Evolutionary conservation across 352 stramenopile species (phyloP).

Genomic region (Phytophthora chlamydospora): DNA sequence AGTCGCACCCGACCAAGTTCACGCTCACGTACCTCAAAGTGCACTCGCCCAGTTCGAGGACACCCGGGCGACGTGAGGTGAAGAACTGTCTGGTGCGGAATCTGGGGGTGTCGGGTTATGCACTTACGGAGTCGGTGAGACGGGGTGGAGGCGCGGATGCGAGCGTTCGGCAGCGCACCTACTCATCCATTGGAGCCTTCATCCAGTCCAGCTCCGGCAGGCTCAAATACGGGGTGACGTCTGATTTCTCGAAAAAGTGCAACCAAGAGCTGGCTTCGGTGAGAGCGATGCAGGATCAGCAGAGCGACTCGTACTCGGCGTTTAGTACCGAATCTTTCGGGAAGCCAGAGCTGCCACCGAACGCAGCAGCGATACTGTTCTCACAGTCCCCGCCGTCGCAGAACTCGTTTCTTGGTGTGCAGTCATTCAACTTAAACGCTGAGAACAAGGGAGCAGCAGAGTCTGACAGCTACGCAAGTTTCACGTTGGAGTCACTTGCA

Average conservation of each 20-base stretch:
- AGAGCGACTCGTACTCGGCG: constrained; percentile 65
- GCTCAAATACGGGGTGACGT: constrained; percentile 68
- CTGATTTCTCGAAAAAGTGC: constrained; percentile 53
- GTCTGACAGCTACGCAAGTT: constrained; percentile 53
- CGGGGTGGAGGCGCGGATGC: constrained; percentile 10
- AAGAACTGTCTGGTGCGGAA: constrained; percentile 82
- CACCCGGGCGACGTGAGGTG: constrained; percentile 53
- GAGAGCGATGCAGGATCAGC: constrained; percentile 48
- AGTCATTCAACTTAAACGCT: neutral
- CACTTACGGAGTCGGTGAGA: constrained; percentile 49
- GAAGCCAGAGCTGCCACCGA: constrained; percentile 13
- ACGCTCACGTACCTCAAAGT: constrained; percentile 83
- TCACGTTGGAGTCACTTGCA: constrained; percentile 48
- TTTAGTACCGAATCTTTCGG: constrained; percentile 71
- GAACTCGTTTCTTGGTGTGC: constrained; percentile 11
- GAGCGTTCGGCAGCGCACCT: constrained; percentile 43
- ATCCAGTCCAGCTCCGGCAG: constrained; percentile 62
- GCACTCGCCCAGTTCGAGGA: constrained; percentile 36
- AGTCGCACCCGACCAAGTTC: constrained; percentile 80
- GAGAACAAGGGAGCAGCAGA: constrained; percentile 5
- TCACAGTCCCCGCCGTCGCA: constrained; percentile 39
- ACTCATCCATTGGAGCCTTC: constrained; percentile 69
- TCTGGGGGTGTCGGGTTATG: constrained; percentile 52
- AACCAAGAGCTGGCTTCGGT: constrained; percentile 59
- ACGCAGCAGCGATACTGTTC: constrained; percentile 50